These are phyloP conservation scores for Pythium aquatile DNA, from an alignment of 352 stramenopile species.

Conservation along the genomic window DNA sequence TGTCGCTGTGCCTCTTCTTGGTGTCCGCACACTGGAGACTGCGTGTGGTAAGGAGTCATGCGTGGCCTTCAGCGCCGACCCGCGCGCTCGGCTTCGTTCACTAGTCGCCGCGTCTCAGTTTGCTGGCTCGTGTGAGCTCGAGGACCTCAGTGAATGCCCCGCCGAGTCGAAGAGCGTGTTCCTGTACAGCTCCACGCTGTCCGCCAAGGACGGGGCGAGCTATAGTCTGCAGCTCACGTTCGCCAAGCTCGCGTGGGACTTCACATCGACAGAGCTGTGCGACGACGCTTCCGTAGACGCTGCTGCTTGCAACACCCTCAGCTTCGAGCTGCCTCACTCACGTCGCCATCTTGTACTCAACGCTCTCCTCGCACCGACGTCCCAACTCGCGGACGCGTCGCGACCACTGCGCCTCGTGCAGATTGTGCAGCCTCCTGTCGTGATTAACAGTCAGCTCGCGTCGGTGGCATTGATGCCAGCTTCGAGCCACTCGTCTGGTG, in stretches of 20 bases:
- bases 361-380: slow-evolving; percentile 23
- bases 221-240: slow-evolving; percentile 12
- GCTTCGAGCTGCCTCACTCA: slow-evolving; percentile 27
- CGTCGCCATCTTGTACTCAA: slow-evolving; percentile 33
- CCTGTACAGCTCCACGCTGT: slow-evolving; percentile 6
- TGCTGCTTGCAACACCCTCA: background rate
- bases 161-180: background rate
- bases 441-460: background rate
- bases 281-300: background rate
- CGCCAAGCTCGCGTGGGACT: slow-evolving; percentile 17
- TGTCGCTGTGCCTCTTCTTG: background rate
- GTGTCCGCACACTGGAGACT: background rate
- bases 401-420: slow-evolving; percentile 34
- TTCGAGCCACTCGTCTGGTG: background rate
- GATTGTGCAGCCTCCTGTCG: slow-evolving; percentile 33
- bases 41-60: background rate
- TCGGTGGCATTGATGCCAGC: background rate
- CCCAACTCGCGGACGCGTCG: slow-evolving; percentile 20
- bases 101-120: slow-evolving; percentile 5
- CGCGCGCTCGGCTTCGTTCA: slow-evolving; percentile 9
- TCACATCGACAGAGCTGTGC: background rate
- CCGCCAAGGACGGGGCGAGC: background rate
- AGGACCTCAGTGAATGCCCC: background rate
- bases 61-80: background rate
- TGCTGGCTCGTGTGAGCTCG: background rate